Conservation (phyloP, 192 early-diverging fungal species). For the Backusella tuberculispora region DNA sequence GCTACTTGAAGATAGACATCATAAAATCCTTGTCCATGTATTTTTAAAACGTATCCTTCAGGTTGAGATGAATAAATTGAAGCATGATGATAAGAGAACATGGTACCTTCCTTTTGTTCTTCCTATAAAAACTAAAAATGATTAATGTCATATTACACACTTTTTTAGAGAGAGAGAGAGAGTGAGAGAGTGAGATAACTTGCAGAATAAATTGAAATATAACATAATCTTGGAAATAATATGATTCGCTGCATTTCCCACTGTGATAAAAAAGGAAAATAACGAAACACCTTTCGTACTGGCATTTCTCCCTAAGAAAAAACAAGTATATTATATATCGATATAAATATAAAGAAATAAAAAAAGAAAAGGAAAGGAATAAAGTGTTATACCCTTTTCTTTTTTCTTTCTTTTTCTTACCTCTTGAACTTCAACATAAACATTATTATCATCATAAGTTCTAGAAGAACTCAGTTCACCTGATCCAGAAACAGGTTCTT, state of each 20-base stretch:
- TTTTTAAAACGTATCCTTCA: slow-evolving; percentile 35
- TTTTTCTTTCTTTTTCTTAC: not conserved
- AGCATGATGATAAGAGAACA: slow-evolving; percentile 34
- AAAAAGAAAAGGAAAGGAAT: not conserved
- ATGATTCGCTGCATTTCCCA: slow-evolving; percentile 53
- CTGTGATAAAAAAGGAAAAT: slow-evolving; percentile 45
- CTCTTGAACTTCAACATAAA: slow-evolving; percentile 43
- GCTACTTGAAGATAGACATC: slow-evolving; percentile 37
- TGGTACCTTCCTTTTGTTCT: slow-evolving; percentile 13
- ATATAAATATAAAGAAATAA: not conserved
- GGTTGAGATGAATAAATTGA: slow-evolving; percentile 21
- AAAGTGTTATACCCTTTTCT: not conserved
- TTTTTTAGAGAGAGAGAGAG: not conserved
- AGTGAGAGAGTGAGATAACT: not conserved
- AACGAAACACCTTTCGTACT: slow-evolving; percentile 43
- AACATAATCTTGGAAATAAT: slow-evolving; percentile 42
- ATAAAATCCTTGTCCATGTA: slow-evolving; percentile 30
- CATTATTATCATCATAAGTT: slow-evolving; percentile 2
- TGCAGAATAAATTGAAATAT: slow-evolving; percentile 49
- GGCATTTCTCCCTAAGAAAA: slow-evolving; percentile 41
- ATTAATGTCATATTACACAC: not conserved
- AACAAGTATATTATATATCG: not conserved
- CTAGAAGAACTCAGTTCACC: not conserved
- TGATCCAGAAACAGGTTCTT: not conserved
- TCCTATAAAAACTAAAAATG: slow-evolving; percentile 12